Conservation (phyloP, 228 moss, liverwort and hornwort genomes). For the Sphagnum fallax region DNA sequence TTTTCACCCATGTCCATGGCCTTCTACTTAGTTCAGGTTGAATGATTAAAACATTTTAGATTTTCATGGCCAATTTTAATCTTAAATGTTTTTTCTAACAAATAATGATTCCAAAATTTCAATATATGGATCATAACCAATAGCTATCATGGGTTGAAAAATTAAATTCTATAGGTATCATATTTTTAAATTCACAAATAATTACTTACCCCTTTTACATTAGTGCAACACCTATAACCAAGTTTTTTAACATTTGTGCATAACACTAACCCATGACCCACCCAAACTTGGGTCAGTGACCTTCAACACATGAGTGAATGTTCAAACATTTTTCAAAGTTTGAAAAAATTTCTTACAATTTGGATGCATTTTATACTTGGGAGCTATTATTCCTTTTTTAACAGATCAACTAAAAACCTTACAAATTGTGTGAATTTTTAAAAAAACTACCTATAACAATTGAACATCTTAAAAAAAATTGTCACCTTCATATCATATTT, state of each 20-base stretch:
- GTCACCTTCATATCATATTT: not conserved
- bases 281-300: not conserved
- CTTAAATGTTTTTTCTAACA: not conserved
- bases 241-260: not conserved
- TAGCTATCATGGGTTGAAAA: conserved; percentile 1
- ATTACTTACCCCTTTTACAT: not conserved
- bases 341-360: not conserved
- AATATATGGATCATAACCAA: conserved; percentile 5
- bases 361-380: not conserved
- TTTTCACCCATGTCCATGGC: not conserved
- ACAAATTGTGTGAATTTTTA: not conserved
- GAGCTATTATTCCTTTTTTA: not conserved
- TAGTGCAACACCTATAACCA: not conserved
- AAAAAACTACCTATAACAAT: not conserved
- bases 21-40: conserved; percentile 1
- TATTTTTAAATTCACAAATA: conserved; percentile 5
- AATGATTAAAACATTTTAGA: not conserved
- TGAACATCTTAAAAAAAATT: not conserved
- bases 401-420: not conserved
- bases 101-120: conserved; percentile 2
- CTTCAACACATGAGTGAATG: not conserved
- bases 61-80: not conserved
- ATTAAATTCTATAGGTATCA: conserved; percentile 1
- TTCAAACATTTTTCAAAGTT: not conserved
- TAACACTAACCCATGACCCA: not conserved